phyloP scores from a whole-genome alignment of 768 basidiomycete genomes.

The Rhodosporidiobolus sp. region DNA sequence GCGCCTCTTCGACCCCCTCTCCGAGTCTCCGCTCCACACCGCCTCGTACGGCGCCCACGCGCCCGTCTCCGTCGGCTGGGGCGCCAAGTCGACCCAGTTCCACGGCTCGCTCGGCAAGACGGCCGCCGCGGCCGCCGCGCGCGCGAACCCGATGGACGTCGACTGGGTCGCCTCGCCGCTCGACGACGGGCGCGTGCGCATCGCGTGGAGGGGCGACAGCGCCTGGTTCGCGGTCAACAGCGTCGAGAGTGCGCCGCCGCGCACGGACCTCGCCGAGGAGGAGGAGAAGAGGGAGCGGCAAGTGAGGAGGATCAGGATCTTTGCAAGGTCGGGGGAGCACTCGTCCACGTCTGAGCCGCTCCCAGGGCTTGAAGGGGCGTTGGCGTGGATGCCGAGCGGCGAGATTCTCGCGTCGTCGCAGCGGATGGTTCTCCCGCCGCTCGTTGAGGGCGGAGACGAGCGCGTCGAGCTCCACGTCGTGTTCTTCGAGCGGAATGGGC shows the following conservation, averaged over 20 bases:
- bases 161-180: constrained; percentile 59
- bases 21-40: constrained; percentile 69
- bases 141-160: constrained; percentile 48
- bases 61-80: constrained; percentile 96
- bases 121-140: constrained; percentile 58
- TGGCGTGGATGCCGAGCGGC: constrained; percentile 85
- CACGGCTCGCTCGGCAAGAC: constrained; percentile 90
- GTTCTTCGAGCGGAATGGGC: constrained; percentile 92
- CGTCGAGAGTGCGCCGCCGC: constrained; percentile 54
- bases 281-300: constrained; percentile 47
- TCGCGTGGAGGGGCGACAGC: constrained; percentile 93
- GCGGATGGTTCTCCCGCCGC: constrained; percentile 57
- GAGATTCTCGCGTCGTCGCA: constrained; percentile 78
- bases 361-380: constrained; percentile 71
- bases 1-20: constrained; percentile 78
- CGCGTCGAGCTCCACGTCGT: constrained; percentile 74
- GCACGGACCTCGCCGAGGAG: constrained; percentile 23
- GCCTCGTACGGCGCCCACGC: constrained; percentile 79
- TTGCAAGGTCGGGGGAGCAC: constrained; percentile 63
- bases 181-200: constrained; percentile 67
- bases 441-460: constrained; percentile 58
- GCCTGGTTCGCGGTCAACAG: constrained; percentile 81
- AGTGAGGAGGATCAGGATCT: constrained; percentile 65
- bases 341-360: constrained; percentile 81
- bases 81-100: constrained; percentile 93